Evolutionary conservation across 768 basidiomycete genomes (phyloP).

Genomic region (Termitomyces sp.): DNA sequence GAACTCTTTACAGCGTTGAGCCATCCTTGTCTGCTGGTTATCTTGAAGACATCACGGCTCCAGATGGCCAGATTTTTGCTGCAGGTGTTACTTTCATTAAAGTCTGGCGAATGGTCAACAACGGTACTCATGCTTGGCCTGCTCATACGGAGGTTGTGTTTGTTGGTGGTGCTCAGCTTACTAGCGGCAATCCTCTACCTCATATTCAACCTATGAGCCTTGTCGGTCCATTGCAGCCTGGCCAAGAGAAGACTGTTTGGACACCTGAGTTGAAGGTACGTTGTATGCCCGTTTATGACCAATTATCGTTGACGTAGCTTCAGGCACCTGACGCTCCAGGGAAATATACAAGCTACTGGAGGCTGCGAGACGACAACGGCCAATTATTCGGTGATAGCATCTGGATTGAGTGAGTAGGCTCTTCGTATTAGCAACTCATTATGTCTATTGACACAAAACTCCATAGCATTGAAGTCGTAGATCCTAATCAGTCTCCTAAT

Average conservation of each 20-base stretch:
- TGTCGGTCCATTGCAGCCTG: slow-evolving; percentile 53
- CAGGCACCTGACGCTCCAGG: slow-evolving; percentile 73
- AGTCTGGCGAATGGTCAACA: slow-evolving; percentile 72
- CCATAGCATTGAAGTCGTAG: slow-evolving; percentile 61
- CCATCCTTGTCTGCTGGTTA: slow-evolving; percentile 45
- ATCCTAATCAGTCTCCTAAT: too few relatives aligned
- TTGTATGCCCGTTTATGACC: background rate
- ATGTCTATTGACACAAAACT: slow-evolving; percentile 2
- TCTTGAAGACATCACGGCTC: slow-evolving; percentile 63
- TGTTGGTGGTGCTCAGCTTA: slow-evolving; percentile 63
- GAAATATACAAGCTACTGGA: slow-evolving; percentile 74
- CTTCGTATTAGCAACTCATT: background rate
- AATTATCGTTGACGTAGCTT: background rate
- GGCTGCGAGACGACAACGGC: slow-evolving; percentile 52
- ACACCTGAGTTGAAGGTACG: slow-evolving; percentile 71
- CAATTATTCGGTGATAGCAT: slow-evolving; percentile 66
- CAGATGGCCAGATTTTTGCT: slow-evolving; percentile 72
- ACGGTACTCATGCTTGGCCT: slow-evolving; percentile 61
- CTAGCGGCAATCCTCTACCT: slow-evolving; percentile 20
- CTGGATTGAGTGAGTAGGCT: slow-evolving; percentile 67
- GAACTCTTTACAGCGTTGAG: background rate
- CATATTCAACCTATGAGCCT: background rate
- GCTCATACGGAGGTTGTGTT: slow-evolving; percentile 61
- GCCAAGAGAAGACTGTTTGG: slow-evolving; percentile 57
- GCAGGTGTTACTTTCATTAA: slow-evolving; percentile 85